Base-by-base conservation (phyloP, 2,329 filamentous ascomycete genomes). In the Fusarium sp. region DNA sequence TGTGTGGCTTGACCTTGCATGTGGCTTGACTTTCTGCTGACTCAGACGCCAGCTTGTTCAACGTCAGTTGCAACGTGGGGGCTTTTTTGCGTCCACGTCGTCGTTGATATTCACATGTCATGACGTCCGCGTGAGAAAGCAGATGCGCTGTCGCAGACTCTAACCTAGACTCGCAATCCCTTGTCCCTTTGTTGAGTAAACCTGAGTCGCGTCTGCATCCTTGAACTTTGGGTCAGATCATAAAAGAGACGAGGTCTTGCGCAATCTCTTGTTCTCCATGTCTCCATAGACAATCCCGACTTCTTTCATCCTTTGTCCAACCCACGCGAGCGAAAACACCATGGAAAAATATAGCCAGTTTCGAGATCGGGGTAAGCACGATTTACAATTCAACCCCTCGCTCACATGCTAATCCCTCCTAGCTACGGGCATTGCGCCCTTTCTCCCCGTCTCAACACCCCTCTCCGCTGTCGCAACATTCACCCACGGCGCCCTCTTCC, bases 311-410 rank as follows among this genome's bases (percentile, higher is more conserved):
- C 52, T 35, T 69, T 66, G 58, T 75, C 45, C 54, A 52, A 52
- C 58, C 58, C 63, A 54, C 73, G 62, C n/a, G 54, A 63, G 31
- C 63, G 42, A 66, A 35, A 63, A 35, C 50, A 78, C 47, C 36
- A 98, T 98, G 95, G 95, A 98, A 87, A 98, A 97, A 83, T 98
- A 94, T 83, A 96, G 94, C 66, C 95, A 97, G 82, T 98, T 94
- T 80, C 92, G 95, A 78, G 95, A 98, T 84, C 91, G 93, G 91
- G 95, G 95, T 94, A 86, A 74, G 11, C 10, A 27, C 1, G 7
- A n/a, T 3, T 6, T 4, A 2, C 5, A 3, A 7, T 20, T 58
- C 2, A 5, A 9, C 35, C 18, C 59, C 67, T 36, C 68, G 25
- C 58, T 74, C 63, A 74, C 73, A 56, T 70, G 42, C 62, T 66